These are phyloP conservation scores for Pseudozyma hubeiensis DNA, from an alignment of 1,284 basidiomycete genomes.

Conservation along the genomic window DNA sequence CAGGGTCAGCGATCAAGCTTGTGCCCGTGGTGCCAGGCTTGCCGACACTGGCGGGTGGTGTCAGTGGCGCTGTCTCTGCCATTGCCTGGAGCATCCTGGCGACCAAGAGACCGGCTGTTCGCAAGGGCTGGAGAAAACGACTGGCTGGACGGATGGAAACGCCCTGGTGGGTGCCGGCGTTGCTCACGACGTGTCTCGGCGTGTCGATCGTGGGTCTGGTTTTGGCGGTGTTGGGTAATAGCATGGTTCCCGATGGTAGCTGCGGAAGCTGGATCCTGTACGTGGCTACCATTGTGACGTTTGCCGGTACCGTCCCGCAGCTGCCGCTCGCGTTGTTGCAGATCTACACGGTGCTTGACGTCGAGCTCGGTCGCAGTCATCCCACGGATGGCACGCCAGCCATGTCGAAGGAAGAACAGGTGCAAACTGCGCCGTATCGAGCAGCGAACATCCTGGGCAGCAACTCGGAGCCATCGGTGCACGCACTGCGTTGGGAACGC, in stretches of 20 bases:
- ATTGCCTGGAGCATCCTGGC: slow-evolving; percentile 15
- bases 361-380: slow-evolving; percentile 11
- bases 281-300: slow-evolving; percentile 13
- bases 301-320: slow-evolving; percentile 22
- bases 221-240: slow-evolving; percentile 14
- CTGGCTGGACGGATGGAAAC: neutral
- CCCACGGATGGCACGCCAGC: neutral
- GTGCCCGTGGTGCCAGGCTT: slow-evolving; percentile 21
- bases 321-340: slow-evolving; percentile 31
- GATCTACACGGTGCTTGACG: slow-evolving; percentile 25
- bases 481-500: slow-evolving; percentile 19
- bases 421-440: neutral
- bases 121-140: neutral
- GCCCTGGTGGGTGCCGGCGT: slow-evolving; percentile 23
- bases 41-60: slow-evolving; percentile 24
- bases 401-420: too few species aligned
- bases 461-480: slow-evolving; percentile 4
- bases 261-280: slow-evolving; percentile 24
- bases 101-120: neutral
- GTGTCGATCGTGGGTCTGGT: slow-evolving; percentile 15
- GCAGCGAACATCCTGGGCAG: neutral
- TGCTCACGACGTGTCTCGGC: slow-evolving; percentile 15
- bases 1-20: neutral
- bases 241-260: slow-evolving; percentile 10
- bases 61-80: slow-evolving; percentile 9